phyloP scores from a whole-genome alignment of 169 alveolate genomes.

The Plasmodium reichenowi region DNA sequence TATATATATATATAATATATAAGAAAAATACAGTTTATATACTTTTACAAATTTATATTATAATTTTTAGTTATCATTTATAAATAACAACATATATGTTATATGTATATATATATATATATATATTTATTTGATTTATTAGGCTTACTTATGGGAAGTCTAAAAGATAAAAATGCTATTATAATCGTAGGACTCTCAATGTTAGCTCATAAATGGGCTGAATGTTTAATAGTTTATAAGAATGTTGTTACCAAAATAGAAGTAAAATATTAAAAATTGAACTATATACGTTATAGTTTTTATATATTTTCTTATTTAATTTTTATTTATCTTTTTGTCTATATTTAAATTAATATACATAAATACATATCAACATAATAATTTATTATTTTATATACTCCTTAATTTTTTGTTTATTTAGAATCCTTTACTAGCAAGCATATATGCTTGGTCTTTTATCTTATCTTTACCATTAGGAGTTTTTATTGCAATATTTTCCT shows the following conservation, averaged over 20 bases:
- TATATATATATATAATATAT: neutral
- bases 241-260: constrained; percentile 52
- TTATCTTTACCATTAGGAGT: constrained; percentile 72
- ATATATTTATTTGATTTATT: constrained; percentile 9
- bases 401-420: constrained; percentile 20
- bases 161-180: constrained; percentile 67
- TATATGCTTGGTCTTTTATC: constrained; percentile 73
- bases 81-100: neutral
- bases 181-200: constrained; percentile 62
- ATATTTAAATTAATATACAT: neutral
- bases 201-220: constrained; percentile 77
- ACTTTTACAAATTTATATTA: neutral
- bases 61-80: constrained; percentile 1
- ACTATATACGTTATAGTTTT: constrained; percentile 14
- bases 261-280: constrained; percentile 16
- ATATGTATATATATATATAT: constrained; percentile 4
- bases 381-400: constrained; percentile 8
- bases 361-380: constrained; percentile 1
- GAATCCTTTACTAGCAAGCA: constrained; percentile 37
- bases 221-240: constrained; percentile 57
- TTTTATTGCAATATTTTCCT: constrained; percentile 60
- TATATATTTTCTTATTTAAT: constrained; percentile 11
- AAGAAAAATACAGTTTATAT: neutral
- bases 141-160: constrained; percentile 72
- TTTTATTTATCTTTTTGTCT: neutral